Evolutionary conservation across 805 yeast species (phyloP).

Genomic region (Barnettozyma siamensis): DNA sequence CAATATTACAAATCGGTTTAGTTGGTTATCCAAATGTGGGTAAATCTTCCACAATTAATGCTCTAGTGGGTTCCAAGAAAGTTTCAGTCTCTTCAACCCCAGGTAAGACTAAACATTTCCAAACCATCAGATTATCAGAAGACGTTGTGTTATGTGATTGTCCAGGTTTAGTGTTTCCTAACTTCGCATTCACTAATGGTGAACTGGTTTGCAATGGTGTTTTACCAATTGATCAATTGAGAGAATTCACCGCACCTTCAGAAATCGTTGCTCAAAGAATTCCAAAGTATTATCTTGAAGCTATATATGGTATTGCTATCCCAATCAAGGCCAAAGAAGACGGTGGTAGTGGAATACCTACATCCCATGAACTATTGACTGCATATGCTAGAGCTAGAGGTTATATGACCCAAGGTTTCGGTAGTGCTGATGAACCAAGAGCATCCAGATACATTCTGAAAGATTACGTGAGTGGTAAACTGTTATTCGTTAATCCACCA

Average conservation of each 20-base stretch:
- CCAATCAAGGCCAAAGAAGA: conserved; percentile 69
- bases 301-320: conserved; percentile 88
- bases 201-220: conserved; percentile 98
- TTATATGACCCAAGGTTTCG: conserved; percentile 94
- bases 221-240: conserved; percentile 93
- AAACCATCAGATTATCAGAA: conserved; percentile 82
- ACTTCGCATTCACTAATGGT: conserved; percentile 93
- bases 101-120: conserved; percentile 98
- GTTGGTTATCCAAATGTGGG: conserved; percentile 98
- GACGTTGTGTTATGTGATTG: conserved; percentile 91
- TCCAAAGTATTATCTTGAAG: conserved; percentile 85
- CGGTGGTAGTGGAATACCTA: conserved; percentile 86
- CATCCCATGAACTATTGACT: conserved; percentile 80
- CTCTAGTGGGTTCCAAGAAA: conserved; percentile 90
- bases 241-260: conserved; percentile 88
- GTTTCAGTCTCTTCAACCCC: conserved; percentile 99
- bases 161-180: conserved; percentile 98
- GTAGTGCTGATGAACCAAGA: conserved; percentile 93
- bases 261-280: conserved; percentile 81
- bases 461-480: conserved; percentile 91
- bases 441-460: conserved; percentile 89
- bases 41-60: conserved; percentile 96
- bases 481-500: conserved; percentile 83
- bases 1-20: conserved; percentile 79
- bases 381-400: conserved; percentile 98